Evolutionary conservation across 1,284 basidiomycete species (phyloP), one percentile per base, ranked within the genome.

Genomic region (Schizophyllum commune): DNA sequence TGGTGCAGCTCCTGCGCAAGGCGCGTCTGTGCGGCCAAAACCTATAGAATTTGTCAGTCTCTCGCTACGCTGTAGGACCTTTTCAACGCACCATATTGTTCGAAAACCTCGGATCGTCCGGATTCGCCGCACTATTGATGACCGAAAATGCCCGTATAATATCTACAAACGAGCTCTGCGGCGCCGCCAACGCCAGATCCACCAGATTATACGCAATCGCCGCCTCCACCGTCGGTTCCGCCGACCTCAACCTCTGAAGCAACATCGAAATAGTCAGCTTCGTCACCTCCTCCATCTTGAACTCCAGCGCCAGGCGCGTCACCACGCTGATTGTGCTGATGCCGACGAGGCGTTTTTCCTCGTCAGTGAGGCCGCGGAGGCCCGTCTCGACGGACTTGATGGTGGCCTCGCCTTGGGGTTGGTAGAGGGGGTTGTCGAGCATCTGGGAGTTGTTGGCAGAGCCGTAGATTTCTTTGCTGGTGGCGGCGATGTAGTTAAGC

Each of bases 281-380:
- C 1, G 90, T 93, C 59, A 91, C 90, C 74, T 95, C 92, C 68
- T 93, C 89, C 59, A 83, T 81, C 57, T 84, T 78, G 66, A 94
- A 93, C 73, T 94, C 92, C 9, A 95, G 73, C 0, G 93, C 91
- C 20, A 96, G 79, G 32, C 86, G 81, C 0, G 93, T 89, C 1
- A 95, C 92, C 2, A 95, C 90, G 8, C 91, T 91, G 58, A 98
- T 94, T 1, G 94, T 95, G 66, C 90, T 95, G 60, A 93, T 94
- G 5, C 91, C 91, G 60, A 96, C 87, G 19, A 94, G 80, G 57
- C 86, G 79, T 68, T 89, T 90, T 73, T 96, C 91, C 60, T 95
- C 92, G 55, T 96, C 94, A 1, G 90, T 87, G 47, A 88, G 78
- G 5, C 84, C 83, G 13, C 81, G 78, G 32, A 89, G 71, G 2